A percentile compares a stretch with the other conserved stretches of the same genome.
These are phyloP conservation scores for Chiua virens DNA, from an alignment of 768 basidiomycete genomes.

Conservation along the genomic window DNA sequence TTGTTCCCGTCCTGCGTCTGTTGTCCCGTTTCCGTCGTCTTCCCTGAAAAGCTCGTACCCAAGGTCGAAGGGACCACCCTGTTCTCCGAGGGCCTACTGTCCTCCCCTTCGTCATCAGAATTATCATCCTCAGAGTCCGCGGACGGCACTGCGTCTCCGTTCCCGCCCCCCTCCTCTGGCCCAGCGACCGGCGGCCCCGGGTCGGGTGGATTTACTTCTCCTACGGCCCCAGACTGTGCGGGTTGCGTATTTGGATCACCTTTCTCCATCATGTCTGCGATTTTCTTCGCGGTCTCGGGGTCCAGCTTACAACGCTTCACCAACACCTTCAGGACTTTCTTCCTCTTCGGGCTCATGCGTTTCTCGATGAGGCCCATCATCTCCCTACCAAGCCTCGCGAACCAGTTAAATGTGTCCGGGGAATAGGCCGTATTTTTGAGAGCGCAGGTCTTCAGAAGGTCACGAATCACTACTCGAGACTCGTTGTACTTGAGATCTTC, in stretches of 20 bases:
- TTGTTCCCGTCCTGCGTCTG: too few relatives aligned
- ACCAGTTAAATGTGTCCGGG: constrained; percentile 16
- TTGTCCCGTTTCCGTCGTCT: too few relatives aligned
- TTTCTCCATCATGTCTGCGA: constrained; percentile 23
- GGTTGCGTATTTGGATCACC: constrained; percentile 2
- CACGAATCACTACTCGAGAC: constrained; percentile 21
- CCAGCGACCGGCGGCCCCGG: not conserved
- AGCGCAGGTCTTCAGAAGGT: constrained; percentile 18
- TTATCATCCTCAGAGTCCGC: too few relatives aligned
- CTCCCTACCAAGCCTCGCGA: constrained; percentile 10
- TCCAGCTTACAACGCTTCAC: too few relatives aligned
- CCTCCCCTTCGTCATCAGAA: too few relatives aligned
- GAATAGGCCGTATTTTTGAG: constrained; percentile 9
- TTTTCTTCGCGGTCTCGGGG: constrained; percentile 21
- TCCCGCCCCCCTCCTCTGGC: not conserved
- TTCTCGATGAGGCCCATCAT: constrained; percentile 18
- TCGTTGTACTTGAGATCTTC: constrained; percentile 22
- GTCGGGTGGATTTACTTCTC: not conserved
- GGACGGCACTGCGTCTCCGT: not conserved
- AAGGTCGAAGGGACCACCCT: too few relatives aligned
- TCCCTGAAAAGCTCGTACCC: too few relatives aligned
- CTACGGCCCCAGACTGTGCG: not conserved
- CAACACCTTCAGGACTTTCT: constrained; percentile 17
- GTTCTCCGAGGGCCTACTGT: too few relatives aligned
- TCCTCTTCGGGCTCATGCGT: constrained; percentile 13